Evolutionary conservation across 2,329 filamentous ascomycete genomes (phyloP).

Genomic region (Corniculantispora saksenae): DNA sequence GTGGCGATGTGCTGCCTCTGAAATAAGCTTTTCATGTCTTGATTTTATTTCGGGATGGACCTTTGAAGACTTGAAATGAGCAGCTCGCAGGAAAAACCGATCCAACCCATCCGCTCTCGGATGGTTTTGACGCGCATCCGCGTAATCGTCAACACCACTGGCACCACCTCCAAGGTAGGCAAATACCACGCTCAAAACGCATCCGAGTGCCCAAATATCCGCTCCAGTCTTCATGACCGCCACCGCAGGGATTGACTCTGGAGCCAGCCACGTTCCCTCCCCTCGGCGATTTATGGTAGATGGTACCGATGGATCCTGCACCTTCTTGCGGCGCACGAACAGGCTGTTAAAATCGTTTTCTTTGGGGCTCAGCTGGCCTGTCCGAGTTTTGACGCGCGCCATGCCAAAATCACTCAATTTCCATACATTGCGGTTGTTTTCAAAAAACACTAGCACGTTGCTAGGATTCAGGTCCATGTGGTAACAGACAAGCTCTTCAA

Average conservation of each 20-base stretch:
- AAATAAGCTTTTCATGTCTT: conserved; percentile 24
- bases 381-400: conserved; percentile 34
- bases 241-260: conserved; percentile 31
- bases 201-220: conserved; percentile 44
- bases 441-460: conserved; percentile 36
- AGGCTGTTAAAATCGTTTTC: conserved; percentile 33
- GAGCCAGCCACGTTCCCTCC: conserved; percentile 40
- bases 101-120: conserved; percentile 27
- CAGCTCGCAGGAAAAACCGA: conserved; percentile 26
- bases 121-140: conserved; percentile 26
- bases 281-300: conserved; percentile 31
- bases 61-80: conserved; percentile 18
- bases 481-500: conserved; percentile 38
- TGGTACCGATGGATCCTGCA: conserved; percentile 25
- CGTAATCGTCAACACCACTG: conserved; percentile 27
- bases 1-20: conserved; percentile 22
- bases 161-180: conserved; percentile 37
- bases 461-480: conserved; percentile 43
- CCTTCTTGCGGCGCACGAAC: conserved; percentile 27
- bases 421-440: conserved; percentile 32
- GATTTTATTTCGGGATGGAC: conserved; percentile 23
- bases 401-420: conserved; percentile 46
- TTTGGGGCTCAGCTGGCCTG: conserved; percentile 18
- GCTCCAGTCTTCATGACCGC: conserved; percentile 36
- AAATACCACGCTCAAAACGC: conserved; percentile 40